phyloP scores from a whole-genome alignment of 345 rosid genomes.

The Conringia planisiliqua region DNA sequence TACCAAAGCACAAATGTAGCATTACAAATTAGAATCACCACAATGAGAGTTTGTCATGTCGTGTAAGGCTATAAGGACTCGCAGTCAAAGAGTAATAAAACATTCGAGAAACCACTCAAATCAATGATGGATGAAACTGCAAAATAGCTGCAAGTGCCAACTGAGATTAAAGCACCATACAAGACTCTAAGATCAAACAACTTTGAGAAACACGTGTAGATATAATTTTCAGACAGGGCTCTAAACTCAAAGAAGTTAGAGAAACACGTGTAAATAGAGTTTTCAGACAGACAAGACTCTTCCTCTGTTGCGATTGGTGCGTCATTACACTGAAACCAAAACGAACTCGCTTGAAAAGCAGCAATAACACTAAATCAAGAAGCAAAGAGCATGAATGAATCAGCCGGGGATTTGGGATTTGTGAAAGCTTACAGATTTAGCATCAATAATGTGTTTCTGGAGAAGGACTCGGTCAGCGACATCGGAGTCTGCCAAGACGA shows the following conservation, averaged over 20 bases:
- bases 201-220: not conserved
- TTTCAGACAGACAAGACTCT: not conserved
- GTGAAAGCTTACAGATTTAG: not conserved
- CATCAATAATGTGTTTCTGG: slow-evolving; percentile 4
- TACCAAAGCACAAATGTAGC: not conserved
- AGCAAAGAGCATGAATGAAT: not conserved
- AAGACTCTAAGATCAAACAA: not conserved
- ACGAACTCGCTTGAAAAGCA: not conserved
- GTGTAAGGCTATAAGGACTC: not conserved
- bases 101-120: not conserved
- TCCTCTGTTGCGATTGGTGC: not conserved
- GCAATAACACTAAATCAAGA: not conserved
- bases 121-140: not conserved
- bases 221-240: not conserved
- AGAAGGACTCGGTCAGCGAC: slow-evolving; percentile 56
- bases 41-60: not conserved
- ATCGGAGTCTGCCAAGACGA: slow-evolving; percentile 64
- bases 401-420: too few species aligned
- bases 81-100: not conserved
- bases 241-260: not conserved
- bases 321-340: not conserved
- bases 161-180: not conserved
- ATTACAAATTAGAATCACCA: not conserved
- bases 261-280: not conserved
- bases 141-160: not conserved